Percentiles rank a stretch among this genome's conserved stretches.
These are phyloP conservation scores for Solanum hybrid DNA, from an alignment of 305 asterid genomes.

Conservation along the genomic window DNA sequence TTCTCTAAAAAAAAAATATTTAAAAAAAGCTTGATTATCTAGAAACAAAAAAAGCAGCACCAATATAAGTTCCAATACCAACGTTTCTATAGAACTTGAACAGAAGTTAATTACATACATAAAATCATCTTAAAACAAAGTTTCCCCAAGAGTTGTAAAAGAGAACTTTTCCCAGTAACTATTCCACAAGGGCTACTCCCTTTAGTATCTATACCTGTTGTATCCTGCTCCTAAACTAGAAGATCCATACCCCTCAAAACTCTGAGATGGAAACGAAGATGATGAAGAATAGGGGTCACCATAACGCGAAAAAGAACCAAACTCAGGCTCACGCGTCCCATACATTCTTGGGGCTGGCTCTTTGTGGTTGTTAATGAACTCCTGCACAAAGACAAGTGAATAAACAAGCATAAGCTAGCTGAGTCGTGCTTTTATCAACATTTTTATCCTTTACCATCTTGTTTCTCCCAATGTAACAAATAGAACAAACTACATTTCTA, in stretches of 20 bases:
- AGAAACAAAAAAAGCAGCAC: neutral
- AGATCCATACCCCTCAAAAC: constrained; percentile 6
- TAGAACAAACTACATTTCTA: neutral
- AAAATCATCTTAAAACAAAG: neutral
- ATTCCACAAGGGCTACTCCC: neutral
- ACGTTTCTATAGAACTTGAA: neutral
- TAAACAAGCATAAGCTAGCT: neutral
- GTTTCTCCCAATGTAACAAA: neutral
- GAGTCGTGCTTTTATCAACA: neutral
- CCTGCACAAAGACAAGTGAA: constrained; percentile 4
- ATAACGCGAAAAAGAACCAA: constrained; percentile 6
- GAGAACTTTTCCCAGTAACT: neutral
- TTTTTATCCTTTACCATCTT: neutral
- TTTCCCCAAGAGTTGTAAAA: neutral
- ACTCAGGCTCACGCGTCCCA: constrained; percentile 3
- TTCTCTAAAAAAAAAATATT: no score
- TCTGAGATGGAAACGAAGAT: constrained; percentile 1
- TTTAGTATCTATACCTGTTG: constrained; percentile 5
- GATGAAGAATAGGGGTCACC: constrained; percentile 9
- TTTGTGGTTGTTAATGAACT: neutral
- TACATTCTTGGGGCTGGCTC: constrained; percentile 8
- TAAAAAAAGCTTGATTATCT: neutral
- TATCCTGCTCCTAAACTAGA: constrained; percentile 10
- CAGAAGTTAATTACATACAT: neutral
- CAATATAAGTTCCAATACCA: neutral